phyloP scores from a whole-genome alignment of 2,329 filamentous ascomycete species.

The Colletotrichum camelliae region DNA sequence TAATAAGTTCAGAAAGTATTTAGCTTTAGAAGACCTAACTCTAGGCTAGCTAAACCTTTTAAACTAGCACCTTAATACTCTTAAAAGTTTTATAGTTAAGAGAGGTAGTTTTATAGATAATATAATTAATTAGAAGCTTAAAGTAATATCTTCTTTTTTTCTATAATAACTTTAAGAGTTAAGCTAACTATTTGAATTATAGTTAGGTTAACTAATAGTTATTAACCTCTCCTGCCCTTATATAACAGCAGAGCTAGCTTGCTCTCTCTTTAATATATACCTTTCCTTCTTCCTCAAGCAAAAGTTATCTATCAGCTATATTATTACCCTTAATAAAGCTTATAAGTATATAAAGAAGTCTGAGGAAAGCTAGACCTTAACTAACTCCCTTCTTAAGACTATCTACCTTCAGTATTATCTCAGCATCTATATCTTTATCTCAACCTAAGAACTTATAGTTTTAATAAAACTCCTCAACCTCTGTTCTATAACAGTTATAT shows the following conservation, averaged over 20 bases:
- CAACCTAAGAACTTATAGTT: constrained; percentile 80
- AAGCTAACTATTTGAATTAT: too few species aligned
- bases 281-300: constrained; percentile 70
- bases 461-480: too few species aligned
- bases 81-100: constrained; percentile 66
- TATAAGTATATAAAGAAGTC: constrained; percentile 75
- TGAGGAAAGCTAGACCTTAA: constrained; percentile 55
- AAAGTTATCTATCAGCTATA: constrained; percentile 51
- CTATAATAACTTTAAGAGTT: too few species aligned
- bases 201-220: constrained; percentile 56
- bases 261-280: constrained; percentile 75
- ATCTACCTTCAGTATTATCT: constrained; percentile 76
- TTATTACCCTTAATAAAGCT: constrained; percentile 78
- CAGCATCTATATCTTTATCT: constrained; percentile 70
- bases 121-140: constrained; percentile 32
- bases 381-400: too few species aligned
- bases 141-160: constrained; percentile 10
- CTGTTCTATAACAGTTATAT: too few species aligned
- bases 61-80: constrained; percentile 61
- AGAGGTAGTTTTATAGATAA: too few species aligned
- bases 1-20: constrained; percentile 43
- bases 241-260: constrained; percentile 69
- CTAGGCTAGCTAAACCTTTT: constrained; percentile 59
- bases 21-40: constrained; percentile 44
- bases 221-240: constrained; percentile 78